Percentiles rank a stretch among this genome's conserved stretches.
Evolutionary conservation across 2,329 filamentous ascomycete species (phyloP).

Genomic region (Sclerotinia trifoliorum): DNA sequence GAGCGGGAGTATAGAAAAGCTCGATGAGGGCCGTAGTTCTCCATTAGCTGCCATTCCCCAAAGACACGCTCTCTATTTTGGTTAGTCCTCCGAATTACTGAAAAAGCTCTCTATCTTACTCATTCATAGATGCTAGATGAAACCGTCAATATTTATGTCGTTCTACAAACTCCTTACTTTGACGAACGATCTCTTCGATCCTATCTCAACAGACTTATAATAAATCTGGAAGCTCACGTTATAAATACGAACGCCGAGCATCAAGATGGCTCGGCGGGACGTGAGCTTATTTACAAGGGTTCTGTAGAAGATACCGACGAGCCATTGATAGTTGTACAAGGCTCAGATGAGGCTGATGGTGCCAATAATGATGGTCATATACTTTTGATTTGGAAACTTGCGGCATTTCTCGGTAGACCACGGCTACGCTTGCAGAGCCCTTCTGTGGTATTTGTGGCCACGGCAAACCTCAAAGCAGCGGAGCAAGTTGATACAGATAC

Average conservation of each 20-base stretch:
- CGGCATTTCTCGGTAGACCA: slow-evolving; percentile 57
- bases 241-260: slow-evolving; percentile 55
- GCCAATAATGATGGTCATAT: slow-evolving; percentile 43
- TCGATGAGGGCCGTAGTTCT: slow-evolving; percentile 41
- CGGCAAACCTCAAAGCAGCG: slow-evolving; percentile 58
- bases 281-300: slow-evolving; percentile 61
- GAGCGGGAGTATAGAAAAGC: slow-evolving; percentile 43
- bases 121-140: slow-evolving; percentile 64
- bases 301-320: slow-evolving; percentile 50
- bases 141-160: slow-evolving; percentile 65
- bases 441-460: slow-evolving; percentile 62
- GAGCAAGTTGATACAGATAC: slow-evolving; percentile 46
- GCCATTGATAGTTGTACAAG: slow-evolving; percentile 49
- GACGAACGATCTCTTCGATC: slow-evolving; percentile 56
- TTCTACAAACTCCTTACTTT: slow-evolving; percentile 62
- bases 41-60: slow-evolving; percentile 57
- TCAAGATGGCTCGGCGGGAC: slow-evolving; percentile 45
- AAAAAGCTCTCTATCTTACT: slow-evolving; percentile 46
- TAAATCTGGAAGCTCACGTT: slow-evolving; percentile 66
- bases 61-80: slow-evolving; percentile 68
- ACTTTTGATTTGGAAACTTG: slow-evolving; percentile 60
- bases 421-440: slow-evolving; percentile 66
- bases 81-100: slow-evolving; percentile 48
- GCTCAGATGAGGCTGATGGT: slow-evolving; percentile 44
- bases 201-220: slow-evolving; percentile 60